Evolutionary conservation across 331 rosid genomes (phyloP).

Genomic region (Telfairia occidentalis): DNA sequence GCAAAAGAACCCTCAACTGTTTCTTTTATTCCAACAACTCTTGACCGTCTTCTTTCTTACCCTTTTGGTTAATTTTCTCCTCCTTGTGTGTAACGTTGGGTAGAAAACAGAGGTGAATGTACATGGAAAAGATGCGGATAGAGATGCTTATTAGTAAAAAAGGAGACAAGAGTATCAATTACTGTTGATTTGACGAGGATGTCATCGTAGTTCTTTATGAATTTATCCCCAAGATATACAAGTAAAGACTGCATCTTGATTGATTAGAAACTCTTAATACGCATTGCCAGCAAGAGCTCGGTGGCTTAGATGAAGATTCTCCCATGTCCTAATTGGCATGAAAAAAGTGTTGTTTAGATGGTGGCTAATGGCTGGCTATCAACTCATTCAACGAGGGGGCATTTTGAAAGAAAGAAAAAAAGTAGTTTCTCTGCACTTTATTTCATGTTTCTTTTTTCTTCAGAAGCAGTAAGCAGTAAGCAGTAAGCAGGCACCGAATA

Average conservation of each 20-base stretch:
- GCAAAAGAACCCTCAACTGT: not conserved
- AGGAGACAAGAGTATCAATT: not conserved
- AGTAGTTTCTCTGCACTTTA: not conserved
- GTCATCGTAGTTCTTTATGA: not conserved
- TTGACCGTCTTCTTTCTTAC: not conserved
- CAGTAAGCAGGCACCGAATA: constrained; percentile 8
- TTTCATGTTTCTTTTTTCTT: not conserved
- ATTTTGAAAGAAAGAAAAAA: not conserved
- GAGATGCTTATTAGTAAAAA: not conserved
- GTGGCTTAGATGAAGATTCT: constrained; percentile 1
- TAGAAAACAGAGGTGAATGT: not conserved
- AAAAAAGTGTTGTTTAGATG: constrained; percentile 7
- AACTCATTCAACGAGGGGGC: constrained; percentile 6
- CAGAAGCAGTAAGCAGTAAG: no score
- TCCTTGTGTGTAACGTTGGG: not conserved
- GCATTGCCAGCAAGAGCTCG: not conserved
- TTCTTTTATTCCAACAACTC: not conserved
- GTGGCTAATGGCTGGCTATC: not conserved
- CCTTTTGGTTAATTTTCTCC: not conserved
- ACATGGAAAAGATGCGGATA: not conserved
- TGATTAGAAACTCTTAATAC: not conserved
- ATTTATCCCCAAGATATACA: no score
- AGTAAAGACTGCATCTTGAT: not conserved
- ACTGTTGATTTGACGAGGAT: not conserved
- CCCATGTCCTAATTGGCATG: not conserved